phyloP scores from a whole-genome alignment of 1,139 yeast genomes.

The Candida freyschussii region DNA sequence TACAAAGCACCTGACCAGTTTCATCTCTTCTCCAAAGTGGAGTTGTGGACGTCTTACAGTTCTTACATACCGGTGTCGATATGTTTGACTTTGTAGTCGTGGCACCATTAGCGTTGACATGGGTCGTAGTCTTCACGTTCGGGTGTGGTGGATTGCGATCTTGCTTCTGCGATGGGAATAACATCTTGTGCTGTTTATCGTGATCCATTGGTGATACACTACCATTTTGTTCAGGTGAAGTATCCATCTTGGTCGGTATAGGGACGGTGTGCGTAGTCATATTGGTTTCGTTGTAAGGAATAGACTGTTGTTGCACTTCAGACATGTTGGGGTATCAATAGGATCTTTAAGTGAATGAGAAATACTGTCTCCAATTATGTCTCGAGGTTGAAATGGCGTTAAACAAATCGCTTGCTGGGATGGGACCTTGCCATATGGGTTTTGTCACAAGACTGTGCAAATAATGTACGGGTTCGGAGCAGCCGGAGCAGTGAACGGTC shows the following conservation, averaged over 20 bases:
- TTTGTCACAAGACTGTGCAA: too few species aligned
- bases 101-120: slow-evolving; percentile 33
- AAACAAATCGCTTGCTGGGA: background rate
- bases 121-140: slow-evolving; percentile 43
- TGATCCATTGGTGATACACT: background rate
- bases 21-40: slow-evolving; percentile 96
- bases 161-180: too few species aligned
- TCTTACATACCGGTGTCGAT: slow-evolving; percentile 73
- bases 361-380: too few species aligned
- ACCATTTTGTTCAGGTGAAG: slow-evolving; percentile 7
- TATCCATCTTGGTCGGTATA: slow-evolving; percentile 7
- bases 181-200: too few species aligned
- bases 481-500: slow-evolving; percentile 1
- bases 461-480: background rate
- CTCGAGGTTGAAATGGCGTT: background rate
- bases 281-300: slow-evolving; percentile 1
- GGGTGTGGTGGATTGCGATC: slow-evolving; percentile 20
- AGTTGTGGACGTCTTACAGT: slow-evolving; percentile 88
- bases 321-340: slow-evolving; percentile 8
- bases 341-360: too few species aligned
- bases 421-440: too few species aligned
- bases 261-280: slow-evolving; percentile 5
- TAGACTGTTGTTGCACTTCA: slow-evolving; percentile 10
- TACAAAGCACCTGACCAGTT: slow-evolving; percentile 87
- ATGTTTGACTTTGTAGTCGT: slow-evolving; percentile 41